These are phyloP conservation scores for Dictyostelium firmibasis DNA, from an alignment of 78 protist genomes.

Conservation along the genomic window DNA sequence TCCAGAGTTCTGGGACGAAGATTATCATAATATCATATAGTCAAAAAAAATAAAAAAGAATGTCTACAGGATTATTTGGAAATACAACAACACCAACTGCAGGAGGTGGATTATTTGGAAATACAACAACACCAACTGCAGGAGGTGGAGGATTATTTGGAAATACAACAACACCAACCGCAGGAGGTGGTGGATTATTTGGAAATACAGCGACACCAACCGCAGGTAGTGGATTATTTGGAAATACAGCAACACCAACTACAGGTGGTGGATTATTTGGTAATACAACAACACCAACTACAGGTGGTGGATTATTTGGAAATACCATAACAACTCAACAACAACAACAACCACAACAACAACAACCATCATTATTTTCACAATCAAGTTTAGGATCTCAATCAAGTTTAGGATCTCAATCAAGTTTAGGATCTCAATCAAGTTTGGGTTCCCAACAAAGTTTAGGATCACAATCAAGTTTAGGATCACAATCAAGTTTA, in stretches of 20 bases:
- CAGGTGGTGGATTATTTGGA: background rate
- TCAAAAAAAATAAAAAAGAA: background rate
- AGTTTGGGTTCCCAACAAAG: background rate
- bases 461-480: background rate
- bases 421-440: constrained; percentile 2
- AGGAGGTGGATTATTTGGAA: background rate
- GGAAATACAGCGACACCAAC: background rate
- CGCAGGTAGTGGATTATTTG: background rate
- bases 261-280: constrained; percentile 40
- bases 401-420: background rate
- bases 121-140: background rate
- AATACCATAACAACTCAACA: background rate
- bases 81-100: background rate
- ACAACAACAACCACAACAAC: constrained; percentile 18
- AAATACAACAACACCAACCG: background rate
- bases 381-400: constrained; percentile 21
- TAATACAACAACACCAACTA: background rate
- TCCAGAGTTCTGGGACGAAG: too few relatives aligned
- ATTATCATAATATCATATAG: background rate
- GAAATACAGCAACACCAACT: constrained; percentile 24
- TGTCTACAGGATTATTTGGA: background rate
- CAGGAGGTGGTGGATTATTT: background rate
- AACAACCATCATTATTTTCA: background rate
- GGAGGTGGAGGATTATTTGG: background rate
- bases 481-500: background rate